These are phyloP conservation scores for Neurospora pannonica DNA, from an alignment of 495 filamentous ascomycete species.

Conservation along the genomic window DNA sequence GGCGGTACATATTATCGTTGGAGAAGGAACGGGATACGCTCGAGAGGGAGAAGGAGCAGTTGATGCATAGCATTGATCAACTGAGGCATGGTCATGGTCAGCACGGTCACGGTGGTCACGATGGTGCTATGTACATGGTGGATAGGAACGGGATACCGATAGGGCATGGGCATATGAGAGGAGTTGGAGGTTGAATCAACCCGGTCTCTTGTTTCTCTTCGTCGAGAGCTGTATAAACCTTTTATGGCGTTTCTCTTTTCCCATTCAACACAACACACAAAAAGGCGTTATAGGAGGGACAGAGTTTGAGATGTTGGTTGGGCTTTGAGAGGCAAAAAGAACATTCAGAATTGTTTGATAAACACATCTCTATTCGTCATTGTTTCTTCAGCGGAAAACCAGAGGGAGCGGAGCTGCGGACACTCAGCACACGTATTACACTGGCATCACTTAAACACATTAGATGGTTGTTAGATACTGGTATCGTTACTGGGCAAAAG, in stretches of 20 bases:
- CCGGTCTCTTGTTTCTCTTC: neutral
- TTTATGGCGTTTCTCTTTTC: neutral
- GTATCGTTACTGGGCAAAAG: neutral
- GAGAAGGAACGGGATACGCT: slow-evolving; percentile 28
- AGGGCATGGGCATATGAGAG: neutral
- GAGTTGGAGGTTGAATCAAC: neutral
- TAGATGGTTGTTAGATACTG: neutral
- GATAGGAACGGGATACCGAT: neutral
- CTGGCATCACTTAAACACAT: neutral
- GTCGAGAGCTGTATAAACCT: neutral
- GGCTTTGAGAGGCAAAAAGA: neutral
- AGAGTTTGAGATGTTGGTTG: neutral
- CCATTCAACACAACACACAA: neutral
- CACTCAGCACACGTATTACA: neutral
- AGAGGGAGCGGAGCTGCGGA: neutral
- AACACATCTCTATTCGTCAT: neutral
- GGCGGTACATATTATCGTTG: slow-evolving; percentile 29
- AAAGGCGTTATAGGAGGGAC: neutral
- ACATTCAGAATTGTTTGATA: neutral
- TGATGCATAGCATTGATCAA: slow-evolving; percentile 19
- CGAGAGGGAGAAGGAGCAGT: slow-evolving; percentile 26
- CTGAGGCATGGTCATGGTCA: slow-evolving; percentile 7
- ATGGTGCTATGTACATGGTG: neutral
- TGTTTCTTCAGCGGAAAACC: neutral
- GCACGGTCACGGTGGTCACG: neutral